Conservation (phyloP, 108 stramenopile species). For the Conticribra weissflogii region DNA sequence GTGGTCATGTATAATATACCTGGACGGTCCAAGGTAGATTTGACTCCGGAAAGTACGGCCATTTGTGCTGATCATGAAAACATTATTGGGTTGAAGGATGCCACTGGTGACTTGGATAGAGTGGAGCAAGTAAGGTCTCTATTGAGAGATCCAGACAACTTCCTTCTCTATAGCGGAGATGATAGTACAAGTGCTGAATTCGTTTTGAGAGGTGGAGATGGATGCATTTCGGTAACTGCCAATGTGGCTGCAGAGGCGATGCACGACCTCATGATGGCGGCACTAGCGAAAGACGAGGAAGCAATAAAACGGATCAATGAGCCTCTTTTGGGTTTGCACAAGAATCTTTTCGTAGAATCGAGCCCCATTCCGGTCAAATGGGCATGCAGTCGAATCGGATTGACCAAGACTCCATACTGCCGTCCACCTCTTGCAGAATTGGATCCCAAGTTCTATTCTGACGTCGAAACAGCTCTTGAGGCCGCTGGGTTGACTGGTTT, state of each 20-base stretch:
- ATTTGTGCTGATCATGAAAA: conserved; percentile 61
- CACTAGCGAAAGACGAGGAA: conserved; percentile 55
- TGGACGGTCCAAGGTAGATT: conserved; percentile 69
- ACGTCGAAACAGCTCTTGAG: conserved; percentile 60
- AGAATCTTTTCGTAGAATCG: conserved; percentile 77
- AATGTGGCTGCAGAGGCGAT: conserved; percentile 78
- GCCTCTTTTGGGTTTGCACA: conserved; percentile 61
- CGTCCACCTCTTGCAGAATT: conserved; percentile 69
- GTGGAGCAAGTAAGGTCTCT: conserved; percentile 54
- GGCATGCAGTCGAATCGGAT: conserved; percentile 60
- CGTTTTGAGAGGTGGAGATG: conserved; percentile 86
- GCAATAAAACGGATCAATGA: conserved; percentile 65
- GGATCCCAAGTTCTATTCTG: conserved; percentile 53
- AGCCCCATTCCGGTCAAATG: conserved; percentile 91
- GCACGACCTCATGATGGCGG: conserved; percentile 69
- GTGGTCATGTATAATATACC: conserved; percentile 94
- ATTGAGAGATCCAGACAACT: conserved; percentile 41
- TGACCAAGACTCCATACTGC: conserved; percentile 58
- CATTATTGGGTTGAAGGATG: conserved; percentile 90
- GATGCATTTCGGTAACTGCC: conserved; percentile 90
- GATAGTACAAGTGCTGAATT: conserved; percentile 86
- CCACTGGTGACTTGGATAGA: conserved; percentile 83
- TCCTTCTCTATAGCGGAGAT: conserved; percentile 90
- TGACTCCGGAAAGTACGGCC: conserved; percentile 72
- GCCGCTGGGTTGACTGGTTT: conserved; percentile 45